Evolutionary conservation across 768 basidiomycete genomes (phyloP).

Genomic region (Boletus eberwhitei): DNA sequence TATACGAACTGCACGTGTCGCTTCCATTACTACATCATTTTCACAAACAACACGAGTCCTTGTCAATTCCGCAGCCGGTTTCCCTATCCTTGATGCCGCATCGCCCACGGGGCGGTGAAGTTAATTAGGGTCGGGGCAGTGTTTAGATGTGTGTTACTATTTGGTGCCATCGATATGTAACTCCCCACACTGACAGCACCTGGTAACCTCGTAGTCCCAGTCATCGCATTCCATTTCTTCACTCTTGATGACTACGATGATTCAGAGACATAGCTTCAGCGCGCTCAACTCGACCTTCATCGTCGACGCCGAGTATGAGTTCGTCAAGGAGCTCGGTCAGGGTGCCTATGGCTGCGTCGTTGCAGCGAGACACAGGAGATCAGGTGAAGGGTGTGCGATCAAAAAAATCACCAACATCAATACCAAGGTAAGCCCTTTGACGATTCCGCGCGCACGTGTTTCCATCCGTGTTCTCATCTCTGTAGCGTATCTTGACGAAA

Average conservation of each 20-base stretch:
- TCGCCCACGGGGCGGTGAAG: neutral
- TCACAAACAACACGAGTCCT: conserved; percentile 2
- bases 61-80: neutral
- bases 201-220: neutral
- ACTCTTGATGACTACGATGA: conserved; percentile 28
- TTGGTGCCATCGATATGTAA: conserved; percentile 33
- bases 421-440: conserved; percentile 61
- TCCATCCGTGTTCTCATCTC: conserved; percentile 3
- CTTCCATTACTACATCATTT: neutral
- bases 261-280: conserved; percentile 76
- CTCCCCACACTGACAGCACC: conserved; percentile 4
- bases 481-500: conserved; percentile 90
- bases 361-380: conserved; percentile 75
- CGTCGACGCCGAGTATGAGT: conserved; percentile 87
- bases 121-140: neutral
- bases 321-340: conserved; percentile 95
- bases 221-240: neutral
- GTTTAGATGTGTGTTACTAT: conserved; percentile 24
- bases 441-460: conserved; percentile 3
- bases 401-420: conserved; percentile 97
- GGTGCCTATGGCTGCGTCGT: conserved; percentile 94
- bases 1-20: conserved; percentile 2
- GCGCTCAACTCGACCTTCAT: conserved; percentile 84
- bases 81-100: neutral
- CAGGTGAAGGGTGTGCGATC: conserved; percentile 89